Percentiles rank a stretch among this genome's conserved stretches.
Conservation (phyloP, 2,329 filamentous ascomycete genomes). For the Xylaria sp. region DNA sequence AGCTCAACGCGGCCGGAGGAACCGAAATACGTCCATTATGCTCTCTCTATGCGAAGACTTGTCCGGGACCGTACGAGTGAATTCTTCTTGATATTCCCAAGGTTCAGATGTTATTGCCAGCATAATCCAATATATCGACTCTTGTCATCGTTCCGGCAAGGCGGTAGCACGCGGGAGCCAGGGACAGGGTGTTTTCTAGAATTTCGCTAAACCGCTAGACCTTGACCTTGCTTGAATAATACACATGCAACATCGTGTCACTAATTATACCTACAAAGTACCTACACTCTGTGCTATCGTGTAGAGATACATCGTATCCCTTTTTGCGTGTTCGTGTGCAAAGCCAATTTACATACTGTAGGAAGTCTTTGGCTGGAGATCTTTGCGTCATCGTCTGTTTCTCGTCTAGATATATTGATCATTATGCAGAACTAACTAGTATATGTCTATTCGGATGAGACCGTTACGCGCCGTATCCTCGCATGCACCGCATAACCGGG, state of each 20-base stretch:
- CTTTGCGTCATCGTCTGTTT: constrained; percentile 12
- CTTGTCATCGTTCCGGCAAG: constrained; percentile 24
- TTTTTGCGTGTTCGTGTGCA: constrained; percentile 5
- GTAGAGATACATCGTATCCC: constrained; percentile 10
- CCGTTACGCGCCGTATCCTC: constrained; percentile 16
- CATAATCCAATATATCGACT: constrained; percentile 2
- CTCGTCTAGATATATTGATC: constrained; percentile 12
- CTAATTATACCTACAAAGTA: constrained; percentile 6
- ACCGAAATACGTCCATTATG: constrained; percentile 36
- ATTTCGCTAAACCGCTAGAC: constrained; percentile 15
- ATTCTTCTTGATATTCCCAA: neutral
- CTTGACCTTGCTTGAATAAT: constrained; percentile 16
- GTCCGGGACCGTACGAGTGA: constrained; percentile 1
- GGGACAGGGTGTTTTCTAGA: constrained; percentile 28
- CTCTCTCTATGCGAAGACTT: constrained; percentile 1
- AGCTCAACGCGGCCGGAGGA: constrained; percentile 32
- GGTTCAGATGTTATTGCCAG: constrained; percentile 14
- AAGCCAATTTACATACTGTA: constrained; percentile 1
- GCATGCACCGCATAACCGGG: constrained; percentile 26
- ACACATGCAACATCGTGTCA: constrained; percentile 16
- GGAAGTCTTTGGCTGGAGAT: neutral
- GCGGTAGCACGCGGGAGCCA: constrained; percentile 29
- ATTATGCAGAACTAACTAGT: constrained; percentile 19
- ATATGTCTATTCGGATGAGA: constrained; percentile 20
- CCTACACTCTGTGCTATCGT: constrained; percentile 11